Percentiles rank a stretch among this genome's conserved stretches.
Evolutionary conservation across 306 rosid genomes (phyloP).

Genomic region (Luffa acutangula): DNA sequence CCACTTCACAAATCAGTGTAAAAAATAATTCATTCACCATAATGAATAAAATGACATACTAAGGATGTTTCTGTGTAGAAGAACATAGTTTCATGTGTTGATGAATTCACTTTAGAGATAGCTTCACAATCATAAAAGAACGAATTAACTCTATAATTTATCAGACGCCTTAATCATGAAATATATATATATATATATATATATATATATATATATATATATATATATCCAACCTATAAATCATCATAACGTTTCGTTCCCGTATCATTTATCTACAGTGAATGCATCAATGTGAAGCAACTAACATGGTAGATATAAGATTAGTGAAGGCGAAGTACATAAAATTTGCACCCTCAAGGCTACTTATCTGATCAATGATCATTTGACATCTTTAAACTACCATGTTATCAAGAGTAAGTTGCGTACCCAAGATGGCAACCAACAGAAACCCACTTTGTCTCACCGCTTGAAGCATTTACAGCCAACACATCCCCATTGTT

Average conservation of each 20-base stretch:
- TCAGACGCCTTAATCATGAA: background rate
- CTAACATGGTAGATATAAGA: background rate
- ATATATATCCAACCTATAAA: background rate
- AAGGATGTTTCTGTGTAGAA: background rate
- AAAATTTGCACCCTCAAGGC: background rate
- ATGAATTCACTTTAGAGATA: background rate
- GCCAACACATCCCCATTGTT: slow-evolving; percentile 27
- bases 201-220: background rate
- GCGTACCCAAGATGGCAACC: slow-evolving; percentile 28
- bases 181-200: background rate
- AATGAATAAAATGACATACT: background rate
- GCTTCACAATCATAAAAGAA: background rate
- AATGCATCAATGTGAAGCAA: background rate
- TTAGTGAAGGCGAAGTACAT: background rate
- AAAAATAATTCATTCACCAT: background rate
- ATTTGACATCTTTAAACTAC: background rate
- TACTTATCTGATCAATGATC: background rate
- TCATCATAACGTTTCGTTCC: background rate
- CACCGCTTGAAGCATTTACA: slow-evolving; percentile 31
- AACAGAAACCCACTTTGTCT: slow-evolving; percentile 28
- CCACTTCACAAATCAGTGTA: slow-evolving; percentile 23
- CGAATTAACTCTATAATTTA: background rate
- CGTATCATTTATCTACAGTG: background rate
- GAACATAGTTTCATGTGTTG: background rate
- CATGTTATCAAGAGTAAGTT: background rate